Percentiles rank a stretch among this genome's conserved stretches.
Evolutionary conservation across 371 early-diverging fungal genomes (phyloP).

Genomic region (Gilbertella persicaria): DNA sequence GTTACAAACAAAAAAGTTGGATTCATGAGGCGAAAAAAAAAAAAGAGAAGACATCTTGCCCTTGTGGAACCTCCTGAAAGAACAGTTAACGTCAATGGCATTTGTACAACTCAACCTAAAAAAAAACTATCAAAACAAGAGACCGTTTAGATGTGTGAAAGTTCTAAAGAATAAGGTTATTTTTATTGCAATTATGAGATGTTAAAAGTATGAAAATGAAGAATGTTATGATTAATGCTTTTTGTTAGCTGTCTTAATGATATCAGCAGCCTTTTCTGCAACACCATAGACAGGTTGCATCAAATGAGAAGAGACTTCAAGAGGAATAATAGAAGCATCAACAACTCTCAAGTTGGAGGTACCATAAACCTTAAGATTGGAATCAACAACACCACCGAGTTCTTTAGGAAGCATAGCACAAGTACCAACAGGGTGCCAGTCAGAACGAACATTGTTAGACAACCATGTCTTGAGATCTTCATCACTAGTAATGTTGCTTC

Average conservation of each 20-base stretch:
- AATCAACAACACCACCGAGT: constrained; percentile 37
- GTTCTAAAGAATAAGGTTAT: too few species aligned
- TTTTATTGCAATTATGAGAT: too few species aligned
- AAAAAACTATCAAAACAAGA: too few species aligned
- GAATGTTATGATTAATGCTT: too few species aligned
- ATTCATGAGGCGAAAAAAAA: too few species aligned
- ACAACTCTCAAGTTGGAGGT: constrained; percentile 40
- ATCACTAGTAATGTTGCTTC: constrained; percentile 11
- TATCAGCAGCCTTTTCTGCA: constrained; percentile 46
- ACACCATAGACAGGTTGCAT: constrained; percentile 21
- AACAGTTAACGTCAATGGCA: too few species aligned
- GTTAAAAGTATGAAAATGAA: too few species aligned
- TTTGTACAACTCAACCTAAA: too few species aligned
- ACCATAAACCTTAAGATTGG: constrained; percentile 38
- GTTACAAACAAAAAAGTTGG: too few species aligned
- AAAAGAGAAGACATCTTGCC: too few species aligned
- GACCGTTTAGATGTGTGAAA: too few species aligned
- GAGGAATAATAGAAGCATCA: constrained; percentile 49
- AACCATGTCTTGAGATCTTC: constrained; percentile 18
- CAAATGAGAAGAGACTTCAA: constrained; percentile 19
- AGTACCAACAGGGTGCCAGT: constrained; percentile 35
- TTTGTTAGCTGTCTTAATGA: constrained; percentile 26
- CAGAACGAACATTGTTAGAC: constrained; percentile 21
- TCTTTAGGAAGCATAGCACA: constrained; percentile 37
- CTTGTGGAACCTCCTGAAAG: too few species aligned